Percentiles rank a stretch among this genome's conserved stretches.
Conservation (phyloP, 495 filamentous ascomycete genomes). For the Ascodesmis nigricans region DNA sequence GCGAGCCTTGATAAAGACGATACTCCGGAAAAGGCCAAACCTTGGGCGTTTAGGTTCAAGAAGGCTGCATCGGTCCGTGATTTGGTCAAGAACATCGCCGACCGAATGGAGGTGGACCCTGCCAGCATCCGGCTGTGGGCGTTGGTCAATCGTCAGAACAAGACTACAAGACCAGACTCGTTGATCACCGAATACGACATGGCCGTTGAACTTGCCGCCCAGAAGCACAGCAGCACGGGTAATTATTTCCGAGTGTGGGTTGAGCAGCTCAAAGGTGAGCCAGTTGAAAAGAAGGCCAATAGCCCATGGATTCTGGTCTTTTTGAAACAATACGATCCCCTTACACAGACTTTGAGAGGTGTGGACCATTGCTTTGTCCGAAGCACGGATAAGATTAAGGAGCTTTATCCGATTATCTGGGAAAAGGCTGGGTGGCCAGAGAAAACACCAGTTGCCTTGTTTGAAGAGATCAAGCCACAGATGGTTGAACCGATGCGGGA, state of each 20-base stretch:
- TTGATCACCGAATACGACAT: too few species aligned
- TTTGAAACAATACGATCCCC: conserved; percentile 72
- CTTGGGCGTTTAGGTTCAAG: conserved; percentile 45
- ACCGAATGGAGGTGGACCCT: conserved; percentile 34
- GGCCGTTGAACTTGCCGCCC: conserved; percentile 55
- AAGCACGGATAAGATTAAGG: conserved; percentile 65
- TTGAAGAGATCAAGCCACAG: conserved; percentile 77
- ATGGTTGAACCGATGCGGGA: conserved; percentile 94
- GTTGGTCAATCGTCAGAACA: conserved; percentile 98
- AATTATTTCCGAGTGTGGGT: conserved; percentile 66
- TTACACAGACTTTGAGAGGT: conserved; percentile 49
- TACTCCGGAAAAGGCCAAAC: conserved; percentile 33
- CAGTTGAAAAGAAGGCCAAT: conserved; percentile 17
- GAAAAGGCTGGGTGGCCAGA: conserved; percentile 60
- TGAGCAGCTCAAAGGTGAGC: conserved; percentile 39
- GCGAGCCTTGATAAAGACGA: conserved; percentile 40
- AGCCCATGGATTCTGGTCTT: conserved; percentile 56
- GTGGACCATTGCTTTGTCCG: conserved; percentile 65
- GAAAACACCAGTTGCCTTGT: conserved; percentile 5
- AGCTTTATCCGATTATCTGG: conserved; percentile 58
- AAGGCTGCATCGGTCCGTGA: conserved; percentile 52
- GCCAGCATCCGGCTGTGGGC: conserved; percentile 64
- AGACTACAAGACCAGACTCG: conserved; percentile 79
- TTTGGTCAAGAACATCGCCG: conserved; percentile 43
- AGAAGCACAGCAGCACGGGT: conserved; percentile 44